Conservation (phyloP, 2,329 filamentous ascomycete species). For the Knufia fluminis region DNA sequence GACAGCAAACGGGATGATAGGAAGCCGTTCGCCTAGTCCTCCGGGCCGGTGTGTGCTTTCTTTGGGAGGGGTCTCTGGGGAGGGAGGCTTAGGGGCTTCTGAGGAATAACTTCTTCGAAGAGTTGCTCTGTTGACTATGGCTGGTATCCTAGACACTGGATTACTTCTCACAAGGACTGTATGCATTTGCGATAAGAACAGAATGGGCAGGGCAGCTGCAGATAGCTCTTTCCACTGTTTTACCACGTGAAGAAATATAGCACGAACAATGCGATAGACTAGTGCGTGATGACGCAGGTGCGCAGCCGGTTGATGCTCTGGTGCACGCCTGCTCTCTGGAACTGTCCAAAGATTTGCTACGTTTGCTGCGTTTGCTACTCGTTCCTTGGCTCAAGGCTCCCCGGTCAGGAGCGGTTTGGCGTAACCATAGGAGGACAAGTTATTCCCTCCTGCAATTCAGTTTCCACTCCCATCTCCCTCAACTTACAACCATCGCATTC, state of each 20-base stretch:
- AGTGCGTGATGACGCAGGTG: not conserved
- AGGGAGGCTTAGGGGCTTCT: not conserved
- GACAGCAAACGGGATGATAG: conserved; percentile 32
- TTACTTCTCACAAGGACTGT: not conserved
- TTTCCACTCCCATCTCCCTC: no score
- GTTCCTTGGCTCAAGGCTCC: not conserved
- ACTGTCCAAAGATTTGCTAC: no score
- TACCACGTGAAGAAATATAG: not conserved
- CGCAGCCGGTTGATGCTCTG: not conserved
- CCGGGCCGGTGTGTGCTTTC: conserved; percentile 14
- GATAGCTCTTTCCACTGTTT: not conserved
- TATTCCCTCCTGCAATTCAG: conserved; percentile 1
- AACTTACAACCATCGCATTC: conserved; percentile 3
- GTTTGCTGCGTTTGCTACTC: not conserved
- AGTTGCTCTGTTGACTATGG: not conserved
- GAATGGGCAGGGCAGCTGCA: not conserved
- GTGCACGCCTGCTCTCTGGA: no score
- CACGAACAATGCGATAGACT: no score
- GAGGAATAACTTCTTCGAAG: conserved; percentile 4
- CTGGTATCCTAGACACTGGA: not conserved
- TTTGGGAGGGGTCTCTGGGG: conserved; percentile 8
- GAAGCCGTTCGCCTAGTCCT: conserved; percentile 14
- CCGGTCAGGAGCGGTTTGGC: not conserved
- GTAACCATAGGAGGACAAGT: not conserved
- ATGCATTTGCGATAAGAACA: not conserved